A percentile compares a stretch with the other conserved stretches of the same genome.
Conservation (phyloP, 2,329 filamentous ascomycete genomes). For the Aureobasidium sp. region DNA sequence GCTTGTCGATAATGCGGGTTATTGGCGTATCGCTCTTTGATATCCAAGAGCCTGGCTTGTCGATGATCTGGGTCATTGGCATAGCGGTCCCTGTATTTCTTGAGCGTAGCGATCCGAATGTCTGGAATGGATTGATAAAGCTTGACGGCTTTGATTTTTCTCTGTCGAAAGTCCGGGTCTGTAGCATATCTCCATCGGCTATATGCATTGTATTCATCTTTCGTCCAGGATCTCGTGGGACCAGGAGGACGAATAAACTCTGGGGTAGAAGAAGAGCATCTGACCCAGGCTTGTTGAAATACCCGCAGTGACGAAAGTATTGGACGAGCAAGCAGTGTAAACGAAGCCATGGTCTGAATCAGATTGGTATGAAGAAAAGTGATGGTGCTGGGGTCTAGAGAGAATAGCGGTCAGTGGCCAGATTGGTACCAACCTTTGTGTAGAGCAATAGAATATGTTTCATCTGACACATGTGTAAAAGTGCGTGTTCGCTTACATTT, state of each 20-base stretch:
- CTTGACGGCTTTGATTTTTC: no score
- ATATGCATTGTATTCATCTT: not conserved
- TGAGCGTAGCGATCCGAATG: no score
- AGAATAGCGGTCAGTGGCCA: not conserved
- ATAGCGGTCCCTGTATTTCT: not conserved
- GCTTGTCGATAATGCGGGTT: not conserved
- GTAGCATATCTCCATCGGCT: not conserved
- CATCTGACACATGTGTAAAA: not conserved
- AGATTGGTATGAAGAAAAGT: no score
- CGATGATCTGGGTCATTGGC: not conserved
- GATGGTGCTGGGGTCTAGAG: not conserved
- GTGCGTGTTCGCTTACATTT: not conserved
- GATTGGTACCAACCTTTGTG: not conserved
- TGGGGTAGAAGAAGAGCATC: not conserved
- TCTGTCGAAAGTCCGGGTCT: not conserved
- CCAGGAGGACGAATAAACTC: not conserved
- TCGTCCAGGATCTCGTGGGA: not conserved
- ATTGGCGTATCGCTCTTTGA: not conserved
- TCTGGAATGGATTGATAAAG: no score
- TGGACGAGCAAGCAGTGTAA: not conserved
- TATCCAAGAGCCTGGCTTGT: not conserved
- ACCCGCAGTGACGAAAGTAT: not conserved
- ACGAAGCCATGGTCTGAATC: not conserved
- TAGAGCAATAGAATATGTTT: not conserved
- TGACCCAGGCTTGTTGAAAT: not conserved